Base-by-base conservation (phyloP, 2,329 filamentous ascomycete genomes). In the Aurifilum marmelostoma region DNA sequence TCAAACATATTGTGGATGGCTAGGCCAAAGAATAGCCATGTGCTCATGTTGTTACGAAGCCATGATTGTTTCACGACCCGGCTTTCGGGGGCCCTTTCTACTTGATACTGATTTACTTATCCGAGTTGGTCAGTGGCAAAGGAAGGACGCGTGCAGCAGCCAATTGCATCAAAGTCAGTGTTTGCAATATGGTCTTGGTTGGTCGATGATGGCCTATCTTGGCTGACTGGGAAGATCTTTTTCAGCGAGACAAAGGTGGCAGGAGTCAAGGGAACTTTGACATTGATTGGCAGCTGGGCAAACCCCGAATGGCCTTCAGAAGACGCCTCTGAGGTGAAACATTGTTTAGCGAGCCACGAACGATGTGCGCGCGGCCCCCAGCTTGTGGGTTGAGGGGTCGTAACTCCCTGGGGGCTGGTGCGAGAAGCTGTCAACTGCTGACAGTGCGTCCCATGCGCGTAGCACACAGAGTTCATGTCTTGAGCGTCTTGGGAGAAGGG, bases 341-440 rank as follows among this genome's bases (percentile, higher is more conserved):
- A 37, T 34, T 37, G 56, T n/a, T 18, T n/a, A 6, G 2, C 6
- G 56, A 21, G 32, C 14, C 32, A 37, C 32, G 32, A 14, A 47
- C 43, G 21, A 18, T n/a, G n/a, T n/a, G 43, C 32, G 2, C 29
- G 29, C 18, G 29, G 29, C 56, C 56, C 56, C 56, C 32, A 59
- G 6, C 11, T 37, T 37, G 18, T 59, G 32, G 9, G 34, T 18
- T 18, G 56, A 34, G 8, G 29, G 56, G 21, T 59, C 32, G 27
- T 56, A 27, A 14, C 16, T 24, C 54, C 52, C 9, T 59, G 56
- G 56, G 56, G 56, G 32, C 56, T 59, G 56, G 29, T 29, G 54
- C 54, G 29, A 18, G 54, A n/a, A 34, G 54, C 54, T 29, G 54
- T 54, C 50, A 27, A 54, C 50, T 47, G 50, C n/a, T 54, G 50